phyloP scores from a whole-genome alignment of 78 protist species.

The Bodo saltans region DNA sequence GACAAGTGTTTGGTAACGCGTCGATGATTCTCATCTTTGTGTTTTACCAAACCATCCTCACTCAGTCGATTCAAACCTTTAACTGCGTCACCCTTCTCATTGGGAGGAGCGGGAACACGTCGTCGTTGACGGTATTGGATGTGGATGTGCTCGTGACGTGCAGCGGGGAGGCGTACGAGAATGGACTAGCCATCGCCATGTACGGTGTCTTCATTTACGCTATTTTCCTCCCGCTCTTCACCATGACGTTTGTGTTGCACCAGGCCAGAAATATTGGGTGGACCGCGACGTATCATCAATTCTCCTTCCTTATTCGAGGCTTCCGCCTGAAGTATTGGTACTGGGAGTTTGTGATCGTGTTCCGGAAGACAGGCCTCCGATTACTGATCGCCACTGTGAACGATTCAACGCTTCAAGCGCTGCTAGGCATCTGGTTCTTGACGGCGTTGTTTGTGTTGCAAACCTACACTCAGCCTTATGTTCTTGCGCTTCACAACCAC shows the following conservation, averaged over 20 bases:
- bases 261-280: not conserved
- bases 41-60: not conserved
- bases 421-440: not conserved
- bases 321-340: not conserved
- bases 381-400: not conserved
- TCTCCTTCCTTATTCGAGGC: not conserved
- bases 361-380: not conserved
- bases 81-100: not conserved
- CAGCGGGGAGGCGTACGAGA: not conserved
- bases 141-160: not conserved
- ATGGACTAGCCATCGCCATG: not conserved
- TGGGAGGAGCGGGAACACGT: not conserved
- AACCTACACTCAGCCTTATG: not conserved
- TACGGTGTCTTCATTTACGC: not conserved
- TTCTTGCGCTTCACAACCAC: not conserved
- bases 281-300: not conserved
- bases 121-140: not conserved
- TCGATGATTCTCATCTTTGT: not conserved
- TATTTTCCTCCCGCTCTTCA: not conserved
- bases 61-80: not conserved
- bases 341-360: not conserved
- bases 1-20: not conserved
- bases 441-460: not conserved
- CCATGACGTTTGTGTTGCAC: not conserved
- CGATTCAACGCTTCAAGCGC: not conserved